Evolutionary conservation across 2,329 filamentous ascomycete species (phyloP), one percentile per base, ranked within the genome.

Genomic region (Teratosphaeria zuluensis): DNA sequence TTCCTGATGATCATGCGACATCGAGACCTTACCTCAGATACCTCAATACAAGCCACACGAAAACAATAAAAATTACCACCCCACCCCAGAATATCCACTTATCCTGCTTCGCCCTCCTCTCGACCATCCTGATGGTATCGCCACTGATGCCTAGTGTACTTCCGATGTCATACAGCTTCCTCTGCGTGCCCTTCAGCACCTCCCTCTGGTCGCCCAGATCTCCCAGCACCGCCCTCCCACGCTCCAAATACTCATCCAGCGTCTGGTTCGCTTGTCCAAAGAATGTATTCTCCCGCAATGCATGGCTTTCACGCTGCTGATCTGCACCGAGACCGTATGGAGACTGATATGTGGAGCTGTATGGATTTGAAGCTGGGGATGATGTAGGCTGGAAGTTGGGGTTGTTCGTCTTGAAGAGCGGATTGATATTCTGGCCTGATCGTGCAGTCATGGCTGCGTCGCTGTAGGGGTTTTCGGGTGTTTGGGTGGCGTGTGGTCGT

Each of bases 81-180:
- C 94, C 91, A 0, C 79, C 88, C 81, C 88, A 89, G 73, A 99
- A 99, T 38, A 99, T 95, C 91, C 92, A 97, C 76, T 96, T 97
- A 73, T 99, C 94, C 78, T 97, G 89, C 73, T 85, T 88, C 55
- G 94, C 91, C 62, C 94, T 81, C 66, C 94, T 78, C 76, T 97
- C 92, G 51, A 99, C 88, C 90, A 94, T 97, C 53, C 94, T 85
- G 64, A 99, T 99, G 1, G 94, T 99, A 72, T 97, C 92, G 21
- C 92, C 92, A 69, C 89, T 95, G 60, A 99, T 83, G 0, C 94
- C 94, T 54, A 99, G 76, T 24, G 94, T 97, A 71, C 95, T 97
- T 6, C 90, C 94, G 21, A 96, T 91, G 66, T 84, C 92, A 71
- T 97, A 97, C 55, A 99, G 79, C 71, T 86, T 85, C 73, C 87